Evolutionary conservation across 169 alveolate species (phyloP), one percentile per base, ranked within the genome.

Genomic region (Plasmodium ovale): DNA sequence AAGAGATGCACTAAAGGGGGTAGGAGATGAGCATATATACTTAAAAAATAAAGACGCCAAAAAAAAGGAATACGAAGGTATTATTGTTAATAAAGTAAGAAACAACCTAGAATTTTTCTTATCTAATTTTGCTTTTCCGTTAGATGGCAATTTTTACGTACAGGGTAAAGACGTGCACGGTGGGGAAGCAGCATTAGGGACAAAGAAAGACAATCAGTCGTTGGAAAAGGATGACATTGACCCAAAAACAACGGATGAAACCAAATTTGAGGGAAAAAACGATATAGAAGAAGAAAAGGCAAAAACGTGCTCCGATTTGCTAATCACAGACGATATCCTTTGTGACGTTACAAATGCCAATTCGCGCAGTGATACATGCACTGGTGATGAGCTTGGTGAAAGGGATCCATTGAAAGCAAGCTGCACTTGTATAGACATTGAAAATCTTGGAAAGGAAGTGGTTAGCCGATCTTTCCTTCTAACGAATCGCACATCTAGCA

Each of bases 61-160:
- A 33, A 82, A 65, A 70, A 49, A 82, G 53, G 25, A 64, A 31
- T 64, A 82, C 29, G 65, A 82, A 69, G 49, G 21, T 7, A 23
- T 51, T 5, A 49, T 82, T 51, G 44, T 65, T 39, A 29, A 64
- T 25, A 82, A 82, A 25, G 51, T 82, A 12, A 82, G 37, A 53
- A 82, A 42, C 27, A 82, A 82, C 49, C 19, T 82, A 19, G 74
- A 82, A 33, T 82, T 82, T 58, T 23, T 82, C 65, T 53, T 82
- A 19, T 33, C 67, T 23, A 82, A 82, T 35, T 82, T 82, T 64
- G 84, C 90, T 39, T 4, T 82, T 10, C 90, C 79, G 4, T 12
- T 82, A 25, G 69, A 29, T 31, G 37, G 47, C 37, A 4, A 16
- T 25, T 67, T 82, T 19, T 23, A 33, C 23, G 65, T 82, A 27